Conservation (phyloP, 345 rosid genomes). For the Excoecaria cochinchinensis region DNA sequence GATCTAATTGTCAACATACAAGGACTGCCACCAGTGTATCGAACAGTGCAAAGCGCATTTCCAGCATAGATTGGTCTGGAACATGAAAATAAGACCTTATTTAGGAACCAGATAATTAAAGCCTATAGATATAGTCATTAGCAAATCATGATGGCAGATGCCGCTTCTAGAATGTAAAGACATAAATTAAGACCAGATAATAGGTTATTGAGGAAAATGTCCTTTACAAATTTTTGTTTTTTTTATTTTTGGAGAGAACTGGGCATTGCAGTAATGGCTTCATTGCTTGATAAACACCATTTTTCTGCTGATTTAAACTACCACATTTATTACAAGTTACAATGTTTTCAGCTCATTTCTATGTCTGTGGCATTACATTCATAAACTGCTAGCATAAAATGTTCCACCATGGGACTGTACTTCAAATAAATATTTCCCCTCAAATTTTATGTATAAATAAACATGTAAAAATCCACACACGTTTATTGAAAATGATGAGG, state of each 20-base stretch:
- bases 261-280: not conserved
- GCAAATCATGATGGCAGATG: not conserved
- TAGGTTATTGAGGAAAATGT: not conserved
- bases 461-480: not conserved
- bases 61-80: constrained; percentile 98
- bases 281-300: not conserved
- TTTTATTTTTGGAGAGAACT: not conserved
- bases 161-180: not conserved
- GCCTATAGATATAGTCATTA: not conserved
- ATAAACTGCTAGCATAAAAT: not conserved
- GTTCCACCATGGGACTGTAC: not conserved
- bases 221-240: not conserved
- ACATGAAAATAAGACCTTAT: constrained; percentile 11
- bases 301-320: not conserved
- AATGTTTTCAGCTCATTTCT: too few relatives aligned
- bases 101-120: constrained; percentile 12
- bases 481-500: not conserved
- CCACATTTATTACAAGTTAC: not conserved
- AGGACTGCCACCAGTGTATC: constrained; percentile 70
- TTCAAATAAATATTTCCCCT: not conserved
- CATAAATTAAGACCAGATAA: not conserved
- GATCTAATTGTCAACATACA: constrained; percentile 81
- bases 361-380: not conserved
- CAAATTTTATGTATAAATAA: not conserved
- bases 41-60: constrained; percentile 85